These are phyloP conservation scores for Aphanomyces euteiches DNA, from an alignment of 352 stramenopile species.

Conservation along the genomic window DNA sequence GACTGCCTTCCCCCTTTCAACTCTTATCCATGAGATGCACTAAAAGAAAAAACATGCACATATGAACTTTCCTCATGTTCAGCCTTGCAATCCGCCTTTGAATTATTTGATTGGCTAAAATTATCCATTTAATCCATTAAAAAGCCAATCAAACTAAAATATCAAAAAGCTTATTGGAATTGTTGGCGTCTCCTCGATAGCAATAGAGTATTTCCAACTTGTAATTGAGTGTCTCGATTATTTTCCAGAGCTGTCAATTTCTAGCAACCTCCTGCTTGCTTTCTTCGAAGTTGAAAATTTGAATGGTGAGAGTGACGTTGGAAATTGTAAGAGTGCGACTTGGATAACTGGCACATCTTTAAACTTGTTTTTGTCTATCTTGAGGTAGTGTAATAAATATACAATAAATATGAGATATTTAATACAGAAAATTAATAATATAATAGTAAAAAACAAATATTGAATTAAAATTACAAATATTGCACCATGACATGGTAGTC, in stretches of 20 bases:
- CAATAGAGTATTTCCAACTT: no score
- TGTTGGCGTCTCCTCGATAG: no score
- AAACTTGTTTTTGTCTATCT: not conserved
- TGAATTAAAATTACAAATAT: not conserved
- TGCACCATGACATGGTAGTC: not conserved
- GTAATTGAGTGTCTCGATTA: no score
- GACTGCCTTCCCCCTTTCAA: not conserved
- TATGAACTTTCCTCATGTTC: not conserved
- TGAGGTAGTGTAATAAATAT: constrained; percentile 9
- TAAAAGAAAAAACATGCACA: constrained; percentile 23
- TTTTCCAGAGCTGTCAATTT: no score
- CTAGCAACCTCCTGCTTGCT: no score
- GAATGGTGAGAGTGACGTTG: no score
- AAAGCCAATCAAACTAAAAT: not conserved
- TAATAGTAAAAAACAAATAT: not conserved
- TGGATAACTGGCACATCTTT: not conserved
- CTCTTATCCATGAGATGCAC: constrained; percentile 17
- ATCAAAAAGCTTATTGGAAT: not conserved
- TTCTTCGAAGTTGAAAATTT: no score
- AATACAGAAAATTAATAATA: not conserved
- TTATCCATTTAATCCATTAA: not conserved
- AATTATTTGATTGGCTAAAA: no score
- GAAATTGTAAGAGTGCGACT: no score
- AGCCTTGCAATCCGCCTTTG: not conserved
- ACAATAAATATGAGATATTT: not conserved